A percentile compares a stretch with the other conserved stretches of the same genome.
Evolutionary conservation across 257 asterid species (phyloP).

Genomic region (Leptodermis oblonga): DNA sequence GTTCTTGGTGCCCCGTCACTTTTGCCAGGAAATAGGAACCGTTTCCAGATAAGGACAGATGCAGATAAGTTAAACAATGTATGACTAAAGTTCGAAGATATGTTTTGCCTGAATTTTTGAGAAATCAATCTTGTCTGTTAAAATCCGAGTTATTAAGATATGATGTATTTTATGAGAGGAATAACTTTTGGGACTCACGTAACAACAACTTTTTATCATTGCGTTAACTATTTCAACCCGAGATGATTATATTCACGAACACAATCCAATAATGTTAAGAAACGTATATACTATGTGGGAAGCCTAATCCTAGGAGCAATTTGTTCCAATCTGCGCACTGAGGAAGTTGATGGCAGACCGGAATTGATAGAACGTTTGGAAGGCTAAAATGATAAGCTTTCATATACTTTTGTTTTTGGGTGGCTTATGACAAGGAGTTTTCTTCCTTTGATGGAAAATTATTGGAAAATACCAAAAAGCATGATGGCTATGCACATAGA

Average conservation of each 20-base stretch:
- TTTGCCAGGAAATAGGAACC: not conserved
- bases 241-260: not conserved
- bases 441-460: not conserved
- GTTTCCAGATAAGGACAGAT: not conserved
- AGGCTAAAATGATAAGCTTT: not conserved
- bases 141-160: no score
- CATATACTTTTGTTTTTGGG: no score
- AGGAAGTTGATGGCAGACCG: slow-evolving; percentile 25
- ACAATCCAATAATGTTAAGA: not conserved
- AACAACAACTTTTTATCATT: no score
- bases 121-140: not conserved
- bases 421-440: not conserved
- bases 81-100: not conserved
- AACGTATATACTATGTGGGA: slow-evolving; percentile 1
- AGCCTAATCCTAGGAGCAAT: not conserved
- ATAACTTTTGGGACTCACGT: no score
- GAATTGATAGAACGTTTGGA: slow-evolving; percentile 9
- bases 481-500: not conserved
- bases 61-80: not conserved
- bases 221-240: not conserved
- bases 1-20: no score
- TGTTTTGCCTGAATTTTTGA: not conserved
- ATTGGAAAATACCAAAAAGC: not conserved
- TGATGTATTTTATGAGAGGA: no score
- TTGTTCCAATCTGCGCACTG: slow-evolving; percentile 8